Evolutionary conservation across 2,329 filamentous ascomycete species (phyloP).

Genomic region (Diaporthe sp.): DNA sequence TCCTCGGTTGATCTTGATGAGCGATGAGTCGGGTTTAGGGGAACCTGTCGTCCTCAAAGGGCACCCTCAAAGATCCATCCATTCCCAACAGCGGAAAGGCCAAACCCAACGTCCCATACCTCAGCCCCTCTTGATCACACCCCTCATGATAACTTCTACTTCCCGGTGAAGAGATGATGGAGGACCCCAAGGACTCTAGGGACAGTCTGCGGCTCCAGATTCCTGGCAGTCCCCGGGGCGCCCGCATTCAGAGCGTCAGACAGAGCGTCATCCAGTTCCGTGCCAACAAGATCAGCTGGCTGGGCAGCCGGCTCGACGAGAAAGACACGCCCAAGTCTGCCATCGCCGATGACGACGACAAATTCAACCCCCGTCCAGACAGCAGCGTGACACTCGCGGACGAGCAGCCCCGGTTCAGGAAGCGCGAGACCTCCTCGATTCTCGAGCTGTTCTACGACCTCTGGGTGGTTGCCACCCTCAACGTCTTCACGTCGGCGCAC

Average conservation of each 20-base stretch:
- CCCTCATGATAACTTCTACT: background rate
- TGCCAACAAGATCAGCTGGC: constrained; percentile 31
- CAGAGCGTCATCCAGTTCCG: constrained; percentile 29
- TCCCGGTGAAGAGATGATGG: constrained; percentile 16
- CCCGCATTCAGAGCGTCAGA: background rate
- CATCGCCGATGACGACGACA: constrained; percentile 1
- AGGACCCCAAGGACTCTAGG: constrained; percentile 12
- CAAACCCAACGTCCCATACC: background rate
- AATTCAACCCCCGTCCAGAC: background rate
- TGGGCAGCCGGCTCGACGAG: constrained; percentile 23
- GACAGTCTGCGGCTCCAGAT: background rate
- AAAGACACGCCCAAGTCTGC: constrained; percentile 10
- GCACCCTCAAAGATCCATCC: background rate
- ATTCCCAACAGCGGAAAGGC: background rate
- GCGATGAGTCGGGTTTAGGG: constrained; percentile 2
- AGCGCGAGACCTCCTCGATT: constrained; percentile 23
- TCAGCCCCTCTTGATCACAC: background rate
- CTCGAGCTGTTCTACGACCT: constrained; percentile 30
- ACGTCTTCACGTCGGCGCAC: constrained; percentile 27
- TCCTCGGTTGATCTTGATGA: constrained; percentile 29
- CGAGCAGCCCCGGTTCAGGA: constrained; percentile 29
- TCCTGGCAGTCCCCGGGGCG: background rate
- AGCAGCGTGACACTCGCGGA: background rate
- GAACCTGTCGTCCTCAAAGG: constrained; percentile 4
- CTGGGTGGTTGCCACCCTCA: constrained; percentile 28